Evolutionary conservation across 495 filamentous ascomycete species (phyloP).

Genomic region (Chaetomium tenue): DNA sequence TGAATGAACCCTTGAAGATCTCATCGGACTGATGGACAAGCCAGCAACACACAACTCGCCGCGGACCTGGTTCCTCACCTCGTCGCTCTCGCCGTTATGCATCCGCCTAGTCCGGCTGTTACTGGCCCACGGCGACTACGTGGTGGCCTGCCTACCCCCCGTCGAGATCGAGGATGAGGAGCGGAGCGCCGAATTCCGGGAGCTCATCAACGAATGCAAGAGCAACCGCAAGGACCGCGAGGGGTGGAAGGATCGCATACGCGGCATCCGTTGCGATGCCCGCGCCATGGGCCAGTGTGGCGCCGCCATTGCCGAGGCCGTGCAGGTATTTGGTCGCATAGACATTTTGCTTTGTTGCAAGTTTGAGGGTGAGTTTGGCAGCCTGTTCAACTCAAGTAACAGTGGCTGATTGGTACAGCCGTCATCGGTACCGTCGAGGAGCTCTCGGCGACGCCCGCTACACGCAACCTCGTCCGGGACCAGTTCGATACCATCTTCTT

Average conservation of each 20-base stretch:
- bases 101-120: conserved; percentile 68
- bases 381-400: neutral
- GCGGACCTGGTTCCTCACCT: conserved; percentile 84
- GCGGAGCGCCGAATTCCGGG: conserved; percentile 54
- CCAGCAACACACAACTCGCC: conserved; percentile 59
- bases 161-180: conserved; percentile 62
- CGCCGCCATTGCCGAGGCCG: conserved; percentile 80
- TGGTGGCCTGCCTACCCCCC: conserved; percentile 72
- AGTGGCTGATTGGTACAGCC: conserved; percentile 45
- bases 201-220: conserved; percentile 59
- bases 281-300: conserved; percentile 63
- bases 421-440: conserved; percentile 92
- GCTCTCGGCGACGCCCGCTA: conserved; percentile 67
- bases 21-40: conserved; percentile 40
- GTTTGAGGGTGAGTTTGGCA: conserved; percentile 63
- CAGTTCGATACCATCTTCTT: conserved; percentile 96
- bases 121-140: conserved; percentile 81
- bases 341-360: conserved; percentile 88
- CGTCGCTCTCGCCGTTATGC: conserved; percentile 75
- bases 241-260: conserved; percentile 58
- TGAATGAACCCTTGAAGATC: neutral
- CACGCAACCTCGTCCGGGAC: conserved; percentile 74
- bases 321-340: conserved; percentile 77
- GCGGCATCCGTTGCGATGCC: conserved; percentile 55
- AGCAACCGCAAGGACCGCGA: conserved; percentile 54